phyloP scores from a whole-genome alignment of 345 rosid genomes.

The Eucalyptus virginea region DNA sequence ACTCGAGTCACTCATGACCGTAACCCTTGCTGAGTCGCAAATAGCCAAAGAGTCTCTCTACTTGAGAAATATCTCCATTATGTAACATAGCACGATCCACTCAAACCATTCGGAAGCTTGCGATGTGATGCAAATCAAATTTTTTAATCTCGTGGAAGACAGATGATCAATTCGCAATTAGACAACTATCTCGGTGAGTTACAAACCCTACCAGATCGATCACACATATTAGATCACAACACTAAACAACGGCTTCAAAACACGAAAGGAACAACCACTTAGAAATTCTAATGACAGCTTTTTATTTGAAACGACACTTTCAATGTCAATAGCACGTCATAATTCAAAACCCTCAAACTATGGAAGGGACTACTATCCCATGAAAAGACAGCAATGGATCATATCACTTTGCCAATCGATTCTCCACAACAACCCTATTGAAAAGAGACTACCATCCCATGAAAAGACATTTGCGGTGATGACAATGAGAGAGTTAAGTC shows the following conservation, averaged over 20 bases:
- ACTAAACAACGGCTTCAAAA: fast-evolving
- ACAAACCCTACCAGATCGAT: fast-evolving
- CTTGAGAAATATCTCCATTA: not conserved
- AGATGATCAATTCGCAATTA: not conserved
- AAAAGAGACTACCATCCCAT: not conserved
- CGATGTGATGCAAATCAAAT: not conserved
- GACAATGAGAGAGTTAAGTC: not conserved
- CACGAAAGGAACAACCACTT: not conserved
- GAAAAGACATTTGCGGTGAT: not conserved
- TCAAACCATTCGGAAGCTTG: fast-evolving
- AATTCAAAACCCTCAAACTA: not conserved
- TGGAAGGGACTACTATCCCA: not conserved
- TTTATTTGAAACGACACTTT: not conserved
- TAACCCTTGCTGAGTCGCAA: fast-evolving
- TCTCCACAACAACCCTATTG: not conserved
- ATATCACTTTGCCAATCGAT: not conserved
- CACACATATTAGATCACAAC: not conserved
- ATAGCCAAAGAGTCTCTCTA: not conserved
- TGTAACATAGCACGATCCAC: not conserved
- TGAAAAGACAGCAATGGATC: not conserved
- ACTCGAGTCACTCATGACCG: fast-evolving
- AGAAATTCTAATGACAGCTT: not conserved
- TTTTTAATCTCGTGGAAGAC: not conserved
- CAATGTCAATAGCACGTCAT: not conserved
- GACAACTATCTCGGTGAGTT: not conserved